Conservation (phyloP, 176 grass and related monocot genomes). For the Calamus simplicifolius region DNA sequence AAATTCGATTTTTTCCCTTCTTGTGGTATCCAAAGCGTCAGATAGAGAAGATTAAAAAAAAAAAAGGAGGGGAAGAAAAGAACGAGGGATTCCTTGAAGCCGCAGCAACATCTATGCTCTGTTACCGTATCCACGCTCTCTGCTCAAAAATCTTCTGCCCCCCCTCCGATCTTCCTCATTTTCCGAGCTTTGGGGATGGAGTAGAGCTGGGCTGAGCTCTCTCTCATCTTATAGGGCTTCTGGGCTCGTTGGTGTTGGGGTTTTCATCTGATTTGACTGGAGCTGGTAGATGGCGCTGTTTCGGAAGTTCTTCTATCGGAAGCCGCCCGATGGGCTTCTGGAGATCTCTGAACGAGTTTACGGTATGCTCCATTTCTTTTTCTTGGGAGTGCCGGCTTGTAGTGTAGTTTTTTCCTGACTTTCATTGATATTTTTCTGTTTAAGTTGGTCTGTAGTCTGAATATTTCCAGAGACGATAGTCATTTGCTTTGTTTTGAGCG, state of each 20-base stretch:
- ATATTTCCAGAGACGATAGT: too few species aligned
- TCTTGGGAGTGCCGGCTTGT: neutral
- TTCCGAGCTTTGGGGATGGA: neutral
- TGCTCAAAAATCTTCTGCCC: constrained; percentile 6
- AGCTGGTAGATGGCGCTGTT: constrained; percentile 79
- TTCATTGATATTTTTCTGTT: constrained; percentile 6
- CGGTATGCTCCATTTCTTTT: constrained; percentile 30
- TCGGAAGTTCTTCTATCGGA: constrained; percentile 97
- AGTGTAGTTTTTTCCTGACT: neutral
- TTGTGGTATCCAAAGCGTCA: neutral
- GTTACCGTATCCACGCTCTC: constrained; percentile 17
- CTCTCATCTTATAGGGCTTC: neutral
- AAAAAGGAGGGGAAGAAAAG: constrained; percentile 15
- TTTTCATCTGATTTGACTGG: constrained; percentile 14
- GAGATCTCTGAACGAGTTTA: constrained; percentile 97
- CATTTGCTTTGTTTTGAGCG: too few species aligned
- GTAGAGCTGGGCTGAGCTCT: constrained; percentile 9
- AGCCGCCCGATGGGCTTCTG: constrained; percentile 89
- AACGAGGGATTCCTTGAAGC: constrained; percentile 47
- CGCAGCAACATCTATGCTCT: constrained; percentile 31
- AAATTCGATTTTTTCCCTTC: neutral
- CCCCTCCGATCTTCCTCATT: neutral
- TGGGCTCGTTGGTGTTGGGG: neutral
- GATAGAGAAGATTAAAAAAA: constrained; percentile 5
- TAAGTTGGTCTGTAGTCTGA: neutral